Base-by-base conservation (phyloP, 495 filamentous ascomycete species). In the Penicillium atrosanguineum region DNA sequence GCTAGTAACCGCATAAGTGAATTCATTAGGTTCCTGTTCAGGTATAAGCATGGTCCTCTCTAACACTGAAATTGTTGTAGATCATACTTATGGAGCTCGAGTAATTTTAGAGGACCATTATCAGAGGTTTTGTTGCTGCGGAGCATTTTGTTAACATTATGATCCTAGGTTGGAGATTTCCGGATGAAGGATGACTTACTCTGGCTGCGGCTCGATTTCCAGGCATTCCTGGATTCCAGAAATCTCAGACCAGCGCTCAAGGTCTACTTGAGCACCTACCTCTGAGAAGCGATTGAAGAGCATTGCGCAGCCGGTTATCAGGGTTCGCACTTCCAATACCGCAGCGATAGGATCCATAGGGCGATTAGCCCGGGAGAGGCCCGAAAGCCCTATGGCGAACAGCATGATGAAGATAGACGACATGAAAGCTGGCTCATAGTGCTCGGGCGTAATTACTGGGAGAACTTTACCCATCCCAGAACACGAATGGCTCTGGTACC, bases 351-450 rank as follows among this genome's bases (percentile, higher is more conserved):
- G 69, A 31, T 72, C 65, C 26, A 56, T 56, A 2, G 62, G 50
- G 12, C 53, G 58, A 16, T 41, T 57, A 16, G 72, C 65, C 11
- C 51, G 37, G 6, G 70, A 72, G n/a, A 72, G 59, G 16, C 62
- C 68, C 11, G 68, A 66, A 20, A 69, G 68, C 1, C 70, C 72
- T 6, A 62, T 68, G 7, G 69, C 62, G 25, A 64, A 72, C 7
- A 75, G 41, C 59, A 75, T 65, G 36, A 73, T 73, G 29, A 75
- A 68, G 20, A 75, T 67, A 2, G 70, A 75, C 6, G 69, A 64
- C 18, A 73, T 60, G 48, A 75, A 75, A 1, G 72, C 72, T 4
- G 72, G 66, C 14, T 67, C 69, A 43, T 58, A 64, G 15, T 64
- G 61, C 26, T 63, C 58, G 0, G 63, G 44, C 4, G 62, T 53